Evolutionary conservation across 1,139 yeast species (phyloP).

Genomic region (Tardiomyces digboiensis): DNA sequence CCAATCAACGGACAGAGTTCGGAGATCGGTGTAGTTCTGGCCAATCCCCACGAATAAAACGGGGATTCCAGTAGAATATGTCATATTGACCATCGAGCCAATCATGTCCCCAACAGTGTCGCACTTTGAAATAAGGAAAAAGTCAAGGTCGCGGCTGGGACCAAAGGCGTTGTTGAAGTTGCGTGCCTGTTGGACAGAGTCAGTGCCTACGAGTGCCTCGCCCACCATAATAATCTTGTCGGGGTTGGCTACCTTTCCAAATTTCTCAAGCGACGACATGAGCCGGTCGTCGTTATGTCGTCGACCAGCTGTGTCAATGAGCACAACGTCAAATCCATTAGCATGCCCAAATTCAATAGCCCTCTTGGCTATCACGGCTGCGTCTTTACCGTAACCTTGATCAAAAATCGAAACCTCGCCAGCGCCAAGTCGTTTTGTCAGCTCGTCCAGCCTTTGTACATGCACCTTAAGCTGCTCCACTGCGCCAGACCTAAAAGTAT

Average conservation of each 20-base stretch:
- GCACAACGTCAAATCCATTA: slow-evolving; percentile 68
- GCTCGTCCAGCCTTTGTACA: slow-evolving; percentile 67
- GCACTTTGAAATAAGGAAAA: slow-evolving; percentile 88
- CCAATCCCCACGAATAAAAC: slow-evolving; percentile 95
- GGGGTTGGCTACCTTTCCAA: slow-evolving; percentile 93
- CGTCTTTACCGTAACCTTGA: slow-evolving; percentile 96
- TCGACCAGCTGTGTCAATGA: slow-evolving; percentile 97
- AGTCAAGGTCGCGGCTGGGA: slow-evolving; percentile 68
- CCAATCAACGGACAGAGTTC: slow-evolving; percentile 88
- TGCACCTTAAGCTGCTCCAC: slow-evolving; percentile 95
- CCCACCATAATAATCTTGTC: slow-evolving; percentile 98
- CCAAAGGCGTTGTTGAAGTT: slow-evolving; percentile 95
- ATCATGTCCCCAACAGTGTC: slow-evolving; percentile 97
- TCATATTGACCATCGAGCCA: slow-evolving; percentile 97
- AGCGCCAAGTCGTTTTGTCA: slow-evolving; percentile 40
- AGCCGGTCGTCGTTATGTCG: slow-evolving; percentile 91
- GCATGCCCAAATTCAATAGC: slow-evolving; percentile 73
- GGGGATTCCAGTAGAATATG: slow-evolving; percentile 92
- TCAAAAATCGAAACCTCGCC: slow-evolving; percentile 76
- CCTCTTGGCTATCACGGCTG: slow-evolving; percentile 90
- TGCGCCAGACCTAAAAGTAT: slow-evolving; percentile 96
- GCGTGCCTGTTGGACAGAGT: slow-evolving; percentile 90
- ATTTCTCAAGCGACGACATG: slow-evolving; percentile 93
- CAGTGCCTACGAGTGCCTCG: slow-evolving; percentile 96
- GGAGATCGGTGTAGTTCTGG: slow-evolving; percentile 90